These are phyloP conservation scores for Lepidium sativum DNA, from an alignment of 345 rosid species.

Conservation along the genomic window DNA sequence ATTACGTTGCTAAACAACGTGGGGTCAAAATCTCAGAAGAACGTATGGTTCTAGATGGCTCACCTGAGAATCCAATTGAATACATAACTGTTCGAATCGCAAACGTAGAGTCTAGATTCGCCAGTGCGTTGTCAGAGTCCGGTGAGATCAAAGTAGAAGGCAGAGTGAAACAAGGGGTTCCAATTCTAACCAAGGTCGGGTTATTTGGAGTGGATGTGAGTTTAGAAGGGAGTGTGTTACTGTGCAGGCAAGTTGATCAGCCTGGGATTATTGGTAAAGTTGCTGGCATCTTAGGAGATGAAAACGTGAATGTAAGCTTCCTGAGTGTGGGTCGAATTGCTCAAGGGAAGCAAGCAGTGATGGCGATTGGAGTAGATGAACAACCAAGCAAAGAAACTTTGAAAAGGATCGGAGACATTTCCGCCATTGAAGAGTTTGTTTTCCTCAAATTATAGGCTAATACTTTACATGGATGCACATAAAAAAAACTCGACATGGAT, in stretches of 20 bases:
- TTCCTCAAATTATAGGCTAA: conserved; percentile 36
- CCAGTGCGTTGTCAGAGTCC: conserved; percentile 49
- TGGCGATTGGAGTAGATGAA: conserved; percentile 74
- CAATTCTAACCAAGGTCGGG: conserved; percentile 55
- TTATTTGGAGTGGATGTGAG: conserved; percentile 67
- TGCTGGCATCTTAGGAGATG: conserved; percentile 49
- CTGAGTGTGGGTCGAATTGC: conserved; percentile 61
- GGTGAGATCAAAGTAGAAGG: conserved; percentile 64
- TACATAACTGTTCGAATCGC: conserved; percentile 57
- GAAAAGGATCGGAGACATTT: conserved; percentile 41
- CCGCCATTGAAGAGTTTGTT: conserved; percentile 57
- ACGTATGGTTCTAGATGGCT: conserved; percentile 41
- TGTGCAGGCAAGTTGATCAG: conserved; percentile 64
- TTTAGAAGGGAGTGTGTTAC: conserved; percentile 65
- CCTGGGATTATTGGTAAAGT: conserved; percentile 66
- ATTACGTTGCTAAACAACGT: conserved; percentile 57
- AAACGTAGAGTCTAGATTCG: conserved; percentile 61
- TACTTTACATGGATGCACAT: conserved; percentile 18
- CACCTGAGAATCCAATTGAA: conserved; percentile 52
- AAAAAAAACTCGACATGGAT: background rate
- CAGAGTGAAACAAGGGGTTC: conserved; percentile 57
- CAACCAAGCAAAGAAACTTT: conserved; percentile 44
- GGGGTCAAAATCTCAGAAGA: conserved; percentile 54
- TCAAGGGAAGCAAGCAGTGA: conserved; percentile 51
- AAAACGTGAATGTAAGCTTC: conserved; percentile 60